These are phyloP conservation scores for Plasmodium berghei DNA, from an alignment of 169 alveolate species.

Conservation along the genomic window DNA sequence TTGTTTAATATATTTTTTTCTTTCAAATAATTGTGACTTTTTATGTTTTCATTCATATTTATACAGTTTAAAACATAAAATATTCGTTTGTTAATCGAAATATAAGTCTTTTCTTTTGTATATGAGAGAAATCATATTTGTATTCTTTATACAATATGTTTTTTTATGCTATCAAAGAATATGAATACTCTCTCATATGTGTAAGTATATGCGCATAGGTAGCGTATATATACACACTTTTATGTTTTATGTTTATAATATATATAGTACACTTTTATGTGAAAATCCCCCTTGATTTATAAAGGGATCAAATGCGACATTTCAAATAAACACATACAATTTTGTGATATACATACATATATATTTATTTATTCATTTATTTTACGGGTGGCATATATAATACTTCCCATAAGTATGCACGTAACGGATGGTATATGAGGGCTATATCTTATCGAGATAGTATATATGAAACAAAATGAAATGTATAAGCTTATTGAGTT, in stretches of 20 bases:
- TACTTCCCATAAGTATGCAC: no score
- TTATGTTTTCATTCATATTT: conserved; percentile 34
- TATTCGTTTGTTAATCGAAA: neutral
- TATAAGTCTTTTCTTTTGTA: neutral
- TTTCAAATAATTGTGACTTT: conserved; percentile 6
- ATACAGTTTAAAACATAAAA: conserved; percentile 1
- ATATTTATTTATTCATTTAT: no score
- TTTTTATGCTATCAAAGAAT: neutral
- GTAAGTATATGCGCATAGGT: conserved; percentile 10
- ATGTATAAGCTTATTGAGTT: no score
- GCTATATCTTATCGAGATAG: no score
- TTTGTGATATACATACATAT: no score
- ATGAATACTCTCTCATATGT: neutral
- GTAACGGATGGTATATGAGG: no score
- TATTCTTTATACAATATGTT: neutral
- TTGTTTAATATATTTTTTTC: conserved; percentile 14
- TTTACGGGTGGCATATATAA: no score
- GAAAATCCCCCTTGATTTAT: no score
- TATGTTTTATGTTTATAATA: neutral
- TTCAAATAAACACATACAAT: no score
- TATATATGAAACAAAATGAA: no score
- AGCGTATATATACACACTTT: neutral
- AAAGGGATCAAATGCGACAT: no score
- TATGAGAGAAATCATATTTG: conserved; percentile 1
- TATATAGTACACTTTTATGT: no score